phyloP scores from a whole-genome alignment of 192 early-diverging fungal genomes.

The Helicostylum pulchrum region DNA sequence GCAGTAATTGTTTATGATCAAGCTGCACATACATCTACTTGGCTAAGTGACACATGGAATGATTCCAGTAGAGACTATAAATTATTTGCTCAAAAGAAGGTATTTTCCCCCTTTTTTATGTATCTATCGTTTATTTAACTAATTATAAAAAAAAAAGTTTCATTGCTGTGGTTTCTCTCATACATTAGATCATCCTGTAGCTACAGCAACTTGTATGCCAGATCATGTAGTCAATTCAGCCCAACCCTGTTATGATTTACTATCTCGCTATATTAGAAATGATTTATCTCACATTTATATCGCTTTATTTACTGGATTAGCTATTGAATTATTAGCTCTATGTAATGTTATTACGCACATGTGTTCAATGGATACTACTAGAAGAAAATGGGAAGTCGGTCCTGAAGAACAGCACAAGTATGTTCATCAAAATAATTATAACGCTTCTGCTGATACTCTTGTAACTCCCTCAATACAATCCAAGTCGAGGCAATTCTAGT shows the following conservation, averaged over 20 bases:
- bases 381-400: conserved; percentile 1
- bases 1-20: conserved; percentile 24
- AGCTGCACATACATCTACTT: conserved; percentile 8
- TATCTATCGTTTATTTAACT: neutral
- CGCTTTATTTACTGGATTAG: conserved; percentile 5
- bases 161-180: conserved; percentile 20
- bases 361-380: conserved; percentile 4
- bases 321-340: conserved; percentile 14
- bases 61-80: conserved; percentile 11
- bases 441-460: neutral
- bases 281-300: conserved; percentile 15
- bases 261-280: conserved; percentile 2
- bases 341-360: conserved; percentile 18
- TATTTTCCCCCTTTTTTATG: neutral
- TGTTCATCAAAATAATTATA: neutral
- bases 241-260: conserved; percentile 12
- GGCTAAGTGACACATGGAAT: conserved; percentile 14
- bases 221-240: conserved; percentile 1
- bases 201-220: conserved; percentile 4
- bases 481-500: neutral
- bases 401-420: neutral
- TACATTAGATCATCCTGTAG: conserved; percentile 13
- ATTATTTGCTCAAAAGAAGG: conserved; percentile 18
- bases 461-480: neutral
- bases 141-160: conserved; percentile 6